Conservation (phyloP, 2,329 filamentous ascomycete species). For the Fonsecaea nubica region DNA sequence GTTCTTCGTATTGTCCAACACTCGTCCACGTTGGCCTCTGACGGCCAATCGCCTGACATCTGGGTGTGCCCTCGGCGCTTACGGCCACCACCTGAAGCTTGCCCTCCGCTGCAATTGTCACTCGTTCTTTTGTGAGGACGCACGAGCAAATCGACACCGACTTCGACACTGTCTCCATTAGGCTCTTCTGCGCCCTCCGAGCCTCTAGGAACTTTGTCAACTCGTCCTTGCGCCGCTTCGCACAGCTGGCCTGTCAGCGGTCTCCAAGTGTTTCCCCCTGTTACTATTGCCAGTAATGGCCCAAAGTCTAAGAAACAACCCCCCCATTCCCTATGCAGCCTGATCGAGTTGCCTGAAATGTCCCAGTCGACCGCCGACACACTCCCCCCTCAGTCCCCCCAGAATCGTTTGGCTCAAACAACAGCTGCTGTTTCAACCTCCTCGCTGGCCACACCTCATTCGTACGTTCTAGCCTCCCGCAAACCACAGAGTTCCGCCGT, state of each 20-base stretch:
- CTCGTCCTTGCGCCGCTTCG: conserved; percentile 23
- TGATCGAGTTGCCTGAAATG: conserved; percentile 33
- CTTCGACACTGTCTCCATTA: conserved; percentile 21
- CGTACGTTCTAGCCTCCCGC: conserved; percentile 26
- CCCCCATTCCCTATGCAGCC: conserved; percentile 27
- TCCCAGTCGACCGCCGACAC: conserved; percentile 31
- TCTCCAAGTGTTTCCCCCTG: conserved; percentile 32
- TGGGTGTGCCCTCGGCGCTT: conserved; percentile 30
- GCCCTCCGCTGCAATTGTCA: conserved; percentile 15
- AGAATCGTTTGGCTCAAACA: conserved; percentile 32
- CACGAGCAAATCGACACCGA: conserved; percentile 16
- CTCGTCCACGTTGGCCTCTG: background rate
- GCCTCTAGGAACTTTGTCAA: conserved; percentile 16
- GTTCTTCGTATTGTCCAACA: conserved; percentile 1
- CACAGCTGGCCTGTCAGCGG: conserved; percentile 38
- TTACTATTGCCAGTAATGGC: conserved; percentile 20
- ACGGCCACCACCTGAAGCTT: conserved; percentile 23
- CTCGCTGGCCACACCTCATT: conserved; percentile 31
- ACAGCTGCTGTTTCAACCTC: conserved; percentile 34
- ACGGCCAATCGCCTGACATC: conserved; percentile 10
- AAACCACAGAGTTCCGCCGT: conserved; percentile 27
- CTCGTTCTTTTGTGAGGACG: conserved; percentile 19
- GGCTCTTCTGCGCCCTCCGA: conserved; percentile 23
- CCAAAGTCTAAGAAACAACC: conserved; percentile 17
- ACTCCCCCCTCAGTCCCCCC: conserved; percentile 30